Base-by-base conservation (phyloP, 805 yeast species). In the Barnettozyma wickerhamii region DNA sequence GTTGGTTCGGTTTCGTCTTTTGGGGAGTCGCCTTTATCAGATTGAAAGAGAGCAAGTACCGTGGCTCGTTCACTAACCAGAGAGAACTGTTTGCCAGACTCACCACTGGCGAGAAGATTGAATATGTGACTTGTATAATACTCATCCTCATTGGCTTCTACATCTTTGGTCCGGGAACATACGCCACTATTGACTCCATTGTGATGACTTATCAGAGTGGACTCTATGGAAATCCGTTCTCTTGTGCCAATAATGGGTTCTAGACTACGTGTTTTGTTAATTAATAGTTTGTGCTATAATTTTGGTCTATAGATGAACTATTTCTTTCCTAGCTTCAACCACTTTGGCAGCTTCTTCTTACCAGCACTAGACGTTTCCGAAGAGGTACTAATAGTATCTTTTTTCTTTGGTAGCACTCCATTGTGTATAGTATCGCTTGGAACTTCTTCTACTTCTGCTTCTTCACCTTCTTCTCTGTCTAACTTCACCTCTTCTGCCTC, bases 1-100 rank as follows among this genome's bases (percentile, higher is more conserved):
- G 82, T 55, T 78, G 81, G 79, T 78, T 77, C 48, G 83, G 83
- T 0, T 77, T 75, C 49, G 74, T 77, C 6, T 77, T 77, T 49
- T 77, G 83, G 83, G 75, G 80, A 13, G 69, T 74, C 23, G 82
- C 83, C 0, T 77, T 56, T 55, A 68, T 74, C 53, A 66, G 70
- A 49, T 59, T 75, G 48, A 65, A 65, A 46, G 59, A 62, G 37
- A 59, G 58, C n/a, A 57, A 59, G 26, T 54, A 58, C 35, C 59
- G 59, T 37, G 57, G 58, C 6, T 53, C 59, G 17, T 58, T 52
- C 23, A 45, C 52, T 23, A 50, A 57, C 38, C 42, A 48, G 3
- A 18, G 33, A n/a, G 58, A 46, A 13, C 52, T 68, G 30, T 64
- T 58, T 52, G 48, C 48, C 23, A 37, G 43, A 10, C 60, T 68